These are phyloP conservation scores for Blastocystis sp. DNA, from an alignment of 352 stramenopile genomes.

Conservation along the genomic window DNA sequence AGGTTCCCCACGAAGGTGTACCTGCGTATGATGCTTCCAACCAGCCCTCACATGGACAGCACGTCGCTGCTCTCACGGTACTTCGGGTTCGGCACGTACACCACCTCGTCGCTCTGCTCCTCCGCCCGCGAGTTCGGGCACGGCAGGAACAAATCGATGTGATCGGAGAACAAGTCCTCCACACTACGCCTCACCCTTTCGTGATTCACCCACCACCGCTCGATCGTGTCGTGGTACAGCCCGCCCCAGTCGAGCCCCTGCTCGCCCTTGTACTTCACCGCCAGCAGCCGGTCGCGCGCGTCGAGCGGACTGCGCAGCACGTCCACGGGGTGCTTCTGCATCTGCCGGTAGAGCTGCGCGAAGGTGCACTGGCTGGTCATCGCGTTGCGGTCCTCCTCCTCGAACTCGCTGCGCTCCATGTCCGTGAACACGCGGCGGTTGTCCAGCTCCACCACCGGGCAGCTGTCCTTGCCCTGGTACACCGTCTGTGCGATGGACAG, in stretches of 20 bases:
- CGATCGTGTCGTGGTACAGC: constrained; percentile 69
- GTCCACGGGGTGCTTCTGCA: constrained; percentile 29
- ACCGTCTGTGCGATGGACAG: constrained; percentile 55
- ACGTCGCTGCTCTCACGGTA: constrained; percentile 70
- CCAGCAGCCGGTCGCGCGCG: constrained; percentile 63
- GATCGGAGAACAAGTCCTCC: constrained; percentile 61
- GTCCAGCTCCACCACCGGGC: constrained; percentile 59
- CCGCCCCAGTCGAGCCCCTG: constrained; percentile 71
- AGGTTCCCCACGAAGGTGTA: constrained; percentile 87
- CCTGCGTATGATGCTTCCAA: constrained; percentile 74
- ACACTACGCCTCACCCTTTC: constrained; percentile 11
- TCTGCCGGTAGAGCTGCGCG: constrained; percentile 66
- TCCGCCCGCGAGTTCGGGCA: constrained; percentile 34
- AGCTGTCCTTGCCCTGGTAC: constrained; percentile 54
- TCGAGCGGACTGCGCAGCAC: constrained; percentile 56
- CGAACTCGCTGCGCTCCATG: constrained; percentile 31
- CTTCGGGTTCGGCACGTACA: constrained; percentile 82
- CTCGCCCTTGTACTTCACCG: constrained; percentile 71
- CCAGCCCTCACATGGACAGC: constrained; percentile 72
- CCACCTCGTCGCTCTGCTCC: constrained; percentile 78
- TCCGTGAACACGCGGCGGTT: constrained; percentile 65
- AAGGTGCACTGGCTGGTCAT: constrained; percentile 57
- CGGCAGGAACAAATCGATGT: constrained; percentile 57
- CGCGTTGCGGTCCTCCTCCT: constrained; percentile 9
- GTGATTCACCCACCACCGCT: constrained; percentile 13